A percentile compares a stretch with the other conserved stretches of the same genome.
phyloP scores from a whole-genome alignment of 139 green algal species.

The Auxenochlorella pyrenoidosa region DNA sequence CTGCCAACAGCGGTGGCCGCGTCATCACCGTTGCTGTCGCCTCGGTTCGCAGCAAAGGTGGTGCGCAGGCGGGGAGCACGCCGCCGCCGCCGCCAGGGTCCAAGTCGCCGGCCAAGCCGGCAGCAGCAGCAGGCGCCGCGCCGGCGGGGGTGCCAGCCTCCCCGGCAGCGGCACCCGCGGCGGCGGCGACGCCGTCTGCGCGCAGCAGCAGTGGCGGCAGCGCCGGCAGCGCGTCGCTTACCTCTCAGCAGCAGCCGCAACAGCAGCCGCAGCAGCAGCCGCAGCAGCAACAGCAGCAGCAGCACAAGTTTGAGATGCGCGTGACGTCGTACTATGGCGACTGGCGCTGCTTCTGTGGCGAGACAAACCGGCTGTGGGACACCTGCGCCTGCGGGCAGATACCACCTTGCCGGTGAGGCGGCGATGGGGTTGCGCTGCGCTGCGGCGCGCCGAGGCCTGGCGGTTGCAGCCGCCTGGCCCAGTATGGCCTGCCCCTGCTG shows the following conservation, averaged over 20 bases:
- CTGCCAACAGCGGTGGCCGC: slow-evolving; percentile 1
- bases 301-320: slow-evolving; percentile 43
- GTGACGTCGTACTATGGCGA: slow-evolving; percentile 58
- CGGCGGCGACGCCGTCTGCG: too few species aligned
- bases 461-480: too few species aligned
- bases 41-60: not conserved
- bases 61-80: not conserved
- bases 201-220: too few species aligned
- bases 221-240: too few species aligned
- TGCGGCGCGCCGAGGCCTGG: too few species aligned
- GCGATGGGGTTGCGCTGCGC: too few species aligned
- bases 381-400: slow-evolving; percentile 57
- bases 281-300: not conserved
- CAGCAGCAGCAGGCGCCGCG: not conserved
- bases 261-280: not conserved
- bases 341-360: slow-evolving; percentile 56
- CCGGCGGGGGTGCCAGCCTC: not conserved
- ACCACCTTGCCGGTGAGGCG: slow-evolving; percentile 34
- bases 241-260: not conserved
- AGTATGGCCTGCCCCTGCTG: not conserved
- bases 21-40: slow-evolving; percentile 28
- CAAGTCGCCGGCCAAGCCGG: not conserved
- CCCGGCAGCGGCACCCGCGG: too few species aligned
- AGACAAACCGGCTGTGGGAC: slow-evolving; percentile 55
- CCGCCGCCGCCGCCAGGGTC: not conserved